A percentile compares a stretch with the other conserved stretches of the same genome.
These are phyloP conservation scores for Tetradesmus obliquus DNA, from an alignment of 139 green algal genomes.

Conservation along the genomic window DNA sequence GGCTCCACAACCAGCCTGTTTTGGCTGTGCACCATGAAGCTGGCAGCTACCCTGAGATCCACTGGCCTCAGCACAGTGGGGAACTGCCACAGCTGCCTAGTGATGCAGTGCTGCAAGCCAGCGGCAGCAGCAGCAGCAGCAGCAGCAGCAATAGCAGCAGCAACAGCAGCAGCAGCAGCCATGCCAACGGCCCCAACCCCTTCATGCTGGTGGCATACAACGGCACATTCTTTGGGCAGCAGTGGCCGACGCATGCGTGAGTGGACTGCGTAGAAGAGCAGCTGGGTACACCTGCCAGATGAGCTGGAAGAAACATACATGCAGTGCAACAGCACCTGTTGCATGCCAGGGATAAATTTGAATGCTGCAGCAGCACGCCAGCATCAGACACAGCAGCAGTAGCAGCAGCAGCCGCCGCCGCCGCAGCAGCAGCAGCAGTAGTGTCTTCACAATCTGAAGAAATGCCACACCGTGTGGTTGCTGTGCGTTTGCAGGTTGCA, in stretches of 20 bases:
- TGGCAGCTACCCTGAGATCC: neutral
- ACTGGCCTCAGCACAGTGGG: neutral
- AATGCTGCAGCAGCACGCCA: neutral
- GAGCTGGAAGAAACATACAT: too few species aligned
- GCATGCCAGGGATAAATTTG: too few species aligned
- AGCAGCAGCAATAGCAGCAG: neutral
- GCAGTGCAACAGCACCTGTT: neutral
- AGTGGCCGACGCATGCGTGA: conserved; percentile 29
- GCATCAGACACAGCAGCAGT: neutral
- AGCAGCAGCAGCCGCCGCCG: neutral
- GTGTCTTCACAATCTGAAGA: neutral
- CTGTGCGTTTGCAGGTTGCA: conserved; percentile 10
- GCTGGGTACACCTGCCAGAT: neutral
- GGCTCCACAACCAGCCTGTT: neutral
- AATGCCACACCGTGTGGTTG: neutral
- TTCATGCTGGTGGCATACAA: conserved; percentile 33
- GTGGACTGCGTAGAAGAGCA: neutral
- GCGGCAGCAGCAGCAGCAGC: neutral
- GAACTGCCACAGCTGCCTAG: neutral
- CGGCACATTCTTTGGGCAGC: conserved; percentile 17
- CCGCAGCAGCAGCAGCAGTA: neutral
- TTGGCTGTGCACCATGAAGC: neutral
- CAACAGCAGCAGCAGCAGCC: neutral
- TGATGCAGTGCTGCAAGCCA: neutral
- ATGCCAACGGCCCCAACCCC: neutral